A percentile compares a stretch with the other conserved stretches of the same genome.
Evolutionary conservation across 106 monocot genomes (phyloP).

Genomic region (Dioscorea dumetorum): DNA sequence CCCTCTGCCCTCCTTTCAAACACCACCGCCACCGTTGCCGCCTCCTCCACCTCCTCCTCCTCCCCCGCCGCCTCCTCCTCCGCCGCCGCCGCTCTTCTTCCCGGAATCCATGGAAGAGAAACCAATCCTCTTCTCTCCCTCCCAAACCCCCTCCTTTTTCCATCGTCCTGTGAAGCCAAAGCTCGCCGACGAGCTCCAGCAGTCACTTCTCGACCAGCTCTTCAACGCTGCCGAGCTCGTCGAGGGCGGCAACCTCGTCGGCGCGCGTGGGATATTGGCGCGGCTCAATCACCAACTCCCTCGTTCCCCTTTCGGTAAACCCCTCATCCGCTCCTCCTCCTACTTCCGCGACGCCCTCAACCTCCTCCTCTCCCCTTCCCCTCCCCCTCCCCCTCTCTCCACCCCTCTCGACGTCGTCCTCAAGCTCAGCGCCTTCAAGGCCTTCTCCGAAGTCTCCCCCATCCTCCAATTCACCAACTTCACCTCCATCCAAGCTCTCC

Average conservation of each 20-base stretch:
- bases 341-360: constrained; percentile 38
- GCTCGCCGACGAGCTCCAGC: constrained; percentile 9
- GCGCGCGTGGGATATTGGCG: constrained; percentile 99
- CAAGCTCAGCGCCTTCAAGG: constrained; percentile 73
- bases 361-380: constrained; percentile 2
- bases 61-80: not conserved
- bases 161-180: constrained; percentile 14
- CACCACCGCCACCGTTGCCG: not conserved
- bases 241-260: constrained; percentile 57
- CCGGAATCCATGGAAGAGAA: constrained; percentile 36
- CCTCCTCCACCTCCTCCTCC: not conserved
- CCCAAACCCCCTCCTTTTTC: constrained; percentile 30
- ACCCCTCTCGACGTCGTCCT: constrained; percentile 57
- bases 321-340: constrained; percentile 66
- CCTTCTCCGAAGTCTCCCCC: constrained; percentile 80
- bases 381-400: constrained; percentile 1
- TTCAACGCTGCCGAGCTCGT: constrained; percentile 72
- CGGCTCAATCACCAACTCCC: constrained; percentile 99
- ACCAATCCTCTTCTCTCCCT: constrained; percentile 16
- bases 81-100: constrained; percentile 25
- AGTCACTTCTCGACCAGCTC: constrained; percentile 56
- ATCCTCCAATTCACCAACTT: constrained; percentile 81
- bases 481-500: constrained; percentile 64
- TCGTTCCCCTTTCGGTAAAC: constrained; percentile 59
- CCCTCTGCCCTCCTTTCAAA: too few relatives aligned